A percentile compares a stretch with the other conserved stretches of the same genome.
Evolutionary conservation across 805 yeast genomes (phyloP).

Genomic region (Saturnispora halmiae): DNA sequence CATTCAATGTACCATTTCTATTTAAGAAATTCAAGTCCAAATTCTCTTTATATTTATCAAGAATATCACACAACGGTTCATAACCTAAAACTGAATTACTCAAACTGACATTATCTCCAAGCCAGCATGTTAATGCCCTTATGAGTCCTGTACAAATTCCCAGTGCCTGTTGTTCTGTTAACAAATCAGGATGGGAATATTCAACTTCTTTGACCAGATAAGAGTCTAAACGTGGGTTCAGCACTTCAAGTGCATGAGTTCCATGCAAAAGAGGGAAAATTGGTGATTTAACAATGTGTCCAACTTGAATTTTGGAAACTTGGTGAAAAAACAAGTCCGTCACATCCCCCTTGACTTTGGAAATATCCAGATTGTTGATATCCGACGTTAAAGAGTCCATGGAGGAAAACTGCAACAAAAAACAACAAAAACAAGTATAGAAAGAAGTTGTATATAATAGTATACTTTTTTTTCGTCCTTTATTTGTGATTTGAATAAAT

Average conservation of each 20-base stretch:
- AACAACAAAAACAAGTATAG: too few species aligned
- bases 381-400: background rate
- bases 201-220: constrained; percentile 45
- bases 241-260: constrained; percentile 76
- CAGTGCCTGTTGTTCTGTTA: constrained; percentile 34
- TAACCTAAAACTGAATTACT: constrained; percentile 75
- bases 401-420: background rate
- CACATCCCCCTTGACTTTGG: constrained; percentile 35
- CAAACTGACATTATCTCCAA: constrained; percentile 54
- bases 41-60: constrained; percentile 6
- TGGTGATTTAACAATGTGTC: constrained; percentile 49
- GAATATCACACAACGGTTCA: constrained; percentile 38
- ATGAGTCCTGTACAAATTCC: constrained; percentile 44
- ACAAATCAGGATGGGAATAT: constrained; percentile 32
- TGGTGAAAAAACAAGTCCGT: constrained; percentile 42
- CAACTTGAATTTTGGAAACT: constrained; percentile 28
- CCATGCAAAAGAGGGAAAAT: constrained; percentile 69
- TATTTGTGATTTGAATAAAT: too few species aligned
- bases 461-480: too few species aligned
- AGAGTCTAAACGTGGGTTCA: constrained; percentile 68
- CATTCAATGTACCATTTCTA: constrained; percentile 24
- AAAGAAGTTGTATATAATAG: too few species aligned
- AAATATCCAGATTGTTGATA: background rate
- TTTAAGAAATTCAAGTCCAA: background rate
- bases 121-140: constrained; percentile 59